phyloP scores from a whole-genome alignment of 108 stramenopile genomes.

The Nitzschia inconspicua region DNA sequence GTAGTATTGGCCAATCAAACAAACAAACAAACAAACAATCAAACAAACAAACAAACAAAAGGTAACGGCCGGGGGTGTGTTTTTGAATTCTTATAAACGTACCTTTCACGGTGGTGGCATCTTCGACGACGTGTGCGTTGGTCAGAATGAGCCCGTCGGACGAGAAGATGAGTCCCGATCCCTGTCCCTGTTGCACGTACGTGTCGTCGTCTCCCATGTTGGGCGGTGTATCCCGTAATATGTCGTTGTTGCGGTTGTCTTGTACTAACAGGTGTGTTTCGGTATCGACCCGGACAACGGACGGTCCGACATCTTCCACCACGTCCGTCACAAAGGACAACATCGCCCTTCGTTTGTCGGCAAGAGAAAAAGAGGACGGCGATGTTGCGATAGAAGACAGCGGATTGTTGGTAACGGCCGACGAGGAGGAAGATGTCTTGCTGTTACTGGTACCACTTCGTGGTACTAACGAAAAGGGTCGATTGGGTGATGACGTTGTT shows the following conservation, averaged over 20 bases:
- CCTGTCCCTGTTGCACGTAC: slow-evolving; percentile 75
- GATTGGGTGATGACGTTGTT: no score
- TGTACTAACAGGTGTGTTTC: slow-evolving; percentile 58
- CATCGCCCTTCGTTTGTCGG: background rate
- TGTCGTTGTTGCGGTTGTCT: slow-evolving; percentile 2
- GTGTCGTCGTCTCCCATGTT: background rate
- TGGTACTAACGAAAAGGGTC: no score
- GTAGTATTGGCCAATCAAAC: no score
- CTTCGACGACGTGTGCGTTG: slow-evolving; percentile 91
- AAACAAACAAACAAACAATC: background rate
- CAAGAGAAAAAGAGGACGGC: background rate
- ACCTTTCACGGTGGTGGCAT: slow-evolving; percentile 59
- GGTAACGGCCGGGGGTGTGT: background rate
- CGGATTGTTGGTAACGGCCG: no score
- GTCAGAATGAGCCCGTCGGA: slow-evolving; percentile 80
- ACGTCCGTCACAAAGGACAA: slow-evolving; percentile 64
- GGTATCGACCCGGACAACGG: slow-evolving; percentile 86
- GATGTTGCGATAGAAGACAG: no score
- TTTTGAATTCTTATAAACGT: background rate
- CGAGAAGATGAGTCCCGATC: slow-evolving; percentile 83
- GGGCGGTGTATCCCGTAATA: slow-evolving; percentile 5
- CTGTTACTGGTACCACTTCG: no score
- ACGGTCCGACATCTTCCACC: slow-evolving; percentile 72
- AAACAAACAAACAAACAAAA: background rate
- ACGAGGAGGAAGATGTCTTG: no score